These are phyloP conservation scores for Penicillium angulare DNA, from an alignment of 495 filamentous ascomycete species.

Conservation along the genomic window DNA sequence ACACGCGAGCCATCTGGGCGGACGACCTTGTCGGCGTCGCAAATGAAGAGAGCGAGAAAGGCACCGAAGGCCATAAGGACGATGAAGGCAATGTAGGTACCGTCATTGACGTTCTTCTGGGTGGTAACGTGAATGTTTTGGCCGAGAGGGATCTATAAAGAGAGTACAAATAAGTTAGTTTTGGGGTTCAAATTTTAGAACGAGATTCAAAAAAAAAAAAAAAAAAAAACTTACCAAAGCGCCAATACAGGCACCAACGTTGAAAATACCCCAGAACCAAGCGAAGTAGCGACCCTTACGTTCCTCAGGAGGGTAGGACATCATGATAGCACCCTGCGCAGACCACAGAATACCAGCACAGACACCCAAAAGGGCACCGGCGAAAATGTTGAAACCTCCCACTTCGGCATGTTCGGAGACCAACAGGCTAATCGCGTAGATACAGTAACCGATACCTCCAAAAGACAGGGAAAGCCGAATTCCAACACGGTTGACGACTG, in stretches of 20 bases:
- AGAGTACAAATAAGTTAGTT: not conserved
- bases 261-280: conserved; percentile 56
- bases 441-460: conserved; percentile 45
- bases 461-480: conserved; percentile 41
- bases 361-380: conserved; percentile 47
- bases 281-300: conserved; percentile 50
- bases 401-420: conserved; percentile 67
- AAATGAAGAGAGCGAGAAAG: conserved; percentile 52
- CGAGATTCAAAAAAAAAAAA: not conserved
- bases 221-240: conserved; percentile 32
- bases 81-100: conserved; percentile 54
- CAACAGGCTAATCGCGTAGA: conserved; percentile 45
- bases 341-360: conserved; percentile 51
- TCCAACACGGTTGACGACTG: conserved; percentile 46
- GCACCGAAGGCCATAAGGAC: conserved; percentile 54
- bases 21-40: conserved; percentile 64
- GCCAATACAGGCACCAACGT: conserved; percentile 50
- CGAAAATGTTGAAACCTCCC: conserved; percentile 71
- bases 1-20: conserved; percentile 75
- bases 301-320: conserved; percentile 48
- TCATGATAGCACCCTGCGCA: conserved; percentile 55
- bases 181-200: not conserved
- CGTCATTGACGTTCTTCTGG: conserved; percentile 41
- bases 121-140: conserved; percentile 39
- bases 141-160: conserved; percentile 38